Conservation (phyloP, 2,329 filamentous ascomycete species). For the Cryphonectria carpinicola region DNA sequence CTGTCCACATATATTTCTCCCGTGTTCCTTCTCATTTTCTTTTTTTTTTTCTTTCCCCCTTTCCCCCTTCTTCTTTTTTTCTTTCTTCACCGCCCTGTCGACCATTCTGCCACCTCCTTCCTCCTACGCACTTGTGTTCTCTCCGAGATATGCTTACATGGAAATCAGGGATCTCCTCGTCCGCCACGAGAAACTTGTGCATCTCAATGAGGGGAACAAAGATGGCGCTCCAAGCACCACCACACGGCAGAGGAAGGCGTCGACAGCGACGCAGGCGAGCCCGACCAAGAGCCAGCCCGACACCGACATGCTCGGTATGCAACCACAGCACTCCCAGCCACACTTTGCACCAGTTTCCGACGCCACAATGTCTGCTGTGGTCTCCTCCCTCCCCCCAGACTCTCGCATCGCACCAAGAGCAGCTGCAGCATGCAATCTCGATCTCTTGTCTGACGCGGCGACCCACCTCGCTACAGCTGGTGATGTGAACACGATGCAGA, state of each 20-base stretch:
- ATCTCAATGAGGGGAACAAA: conserved; percentile 63
- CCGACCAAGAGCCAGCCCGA: conserved; percentile 53
- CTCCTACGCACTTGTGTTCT: conserved; percentile 15
- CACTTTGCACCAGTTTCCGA: conserved; percentile 45
- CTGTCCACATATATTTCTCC: conserved; percentile 19
- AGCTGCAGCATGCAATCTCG: conserved; percentile 57
- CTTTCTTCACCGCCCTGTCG: conserved; percentile 17
- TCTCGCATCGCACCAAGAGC: conserved; percentile 50
- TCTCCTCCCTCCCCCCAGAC: conserved; percentile 49
- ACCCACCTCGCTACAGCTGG: conserved; percentile 56
- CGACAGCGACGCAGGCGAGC: conserved; percentile 52
- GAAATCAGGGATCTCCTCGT: conserved; percentile 67
- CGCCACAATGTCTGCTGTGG: conserved; percentile 43
- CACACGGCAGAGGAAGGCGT: conserved; percentile 52
- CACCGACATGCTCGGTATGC: conserved; percentile 50
- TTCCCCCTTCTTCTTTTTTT: neutral
- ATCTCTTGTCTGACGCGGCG: conserved; percentile 63
- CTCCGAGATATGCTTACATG: conserved; percentile 56
- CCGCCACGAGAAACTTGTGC: conserved; percentile 67
- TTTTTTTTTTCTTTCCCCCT: neutral
- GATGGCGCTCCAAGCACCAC: conserved; percentile 43
- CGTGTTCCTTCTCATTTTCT: conserved; percentile 3
- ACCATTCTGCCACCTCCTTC: conserved; percentile 26
- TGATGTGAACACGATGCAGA: conserved; percentile 56
- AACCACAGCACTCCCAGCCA: conserved; percentile 38